Conservation (phyloP, 1,284 basidiomycete species). For the Trichosporon sp. region DNA sequence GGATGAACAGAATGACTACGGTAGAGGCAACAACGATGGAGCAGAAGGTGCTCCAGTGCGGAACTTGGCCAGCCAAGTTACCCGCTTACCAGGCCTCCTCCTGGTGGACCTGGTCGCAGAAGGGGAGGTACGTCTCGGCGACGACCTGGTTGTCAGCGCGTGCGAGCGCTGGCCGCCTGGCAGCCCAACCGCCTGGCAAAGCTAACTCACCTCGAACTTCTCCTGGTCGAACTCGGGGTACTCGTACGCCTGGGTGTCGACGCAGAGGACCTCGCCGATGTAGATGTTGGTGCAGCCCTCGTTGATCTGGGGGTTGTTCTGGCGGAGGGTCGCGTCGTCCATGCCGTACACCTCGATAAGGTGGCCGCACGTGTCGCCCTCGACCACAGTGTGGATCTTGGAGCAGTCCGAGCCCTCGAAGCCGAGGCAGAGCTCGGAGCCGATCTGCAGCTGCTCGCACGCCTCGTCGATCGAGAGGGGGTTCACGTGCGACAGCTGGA, state of each 20-base stretch:
- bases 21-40: not conserved
- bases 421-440: constrained; percentile 47
- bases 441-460: constrained; percentile 48
- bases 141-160: constrained; percentile 25
- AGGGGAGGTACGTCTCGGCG: constrained; percentile 44
- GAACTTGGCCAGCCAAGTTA: not conserved
- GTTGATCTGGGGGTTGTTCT: constrained; percentile 51
- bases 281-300: constrained; percentile 49
- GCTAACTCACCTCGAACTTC: constrained; percentile 36
- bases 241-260: constrained; percentile 39
- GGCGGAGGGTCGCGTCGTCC: constrained; percentile 39
- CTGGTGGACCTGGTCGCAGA: constrained; percentile 19
- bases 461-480: constrained; percentile 42
- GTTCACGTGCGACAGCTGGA: constrained; percentile 51
- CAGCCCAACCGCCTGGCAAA: too few species aligned
- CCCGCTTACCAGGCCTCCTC: not conserved
- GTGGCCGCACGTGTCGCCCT: constrained; percentile 47
- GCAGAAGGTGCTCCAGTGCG: not conserved
- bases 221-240: constrained; percentile 44
- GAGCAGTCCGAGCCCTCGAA: constrained; percentile 44
- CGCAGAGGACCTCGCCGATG: constrained; percentile 51
- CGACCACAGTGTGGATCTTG: constrained; percentile 47
- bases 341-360: constrained; percentile 42
- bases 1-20: not conserved
- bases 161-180: too few species aligned